A percentile compares a stretch with the other conserved stretches of the same genome.
phyloP scores from a whole-genome alignment of 495 filamentous ascomycete species.

The Cercophora scortea region DNA sequence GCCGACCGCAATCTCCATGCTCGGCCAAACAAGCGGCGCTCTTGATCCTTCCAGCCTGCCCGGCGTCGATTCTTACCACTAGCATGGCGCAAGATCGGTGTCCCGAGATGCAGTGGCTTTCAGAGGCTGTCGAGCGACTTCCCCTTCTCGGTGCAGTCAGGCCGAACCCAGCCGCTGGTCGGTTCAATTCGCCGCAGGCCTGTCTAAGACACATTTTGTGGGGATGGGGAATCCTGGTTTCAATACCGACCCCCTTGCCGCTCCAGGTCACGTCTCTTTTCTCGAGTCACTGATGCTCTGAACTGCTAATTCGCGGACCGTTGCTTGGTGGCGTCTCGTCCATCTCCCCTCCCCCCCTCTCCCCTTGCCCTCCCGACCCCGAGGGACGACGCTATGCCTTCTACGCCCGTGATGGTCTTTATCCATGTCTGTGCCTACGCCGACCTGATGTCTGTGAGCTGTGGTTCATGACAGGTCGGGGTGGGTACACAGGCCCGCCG shows the following conservation, averaged over 20 bases:
- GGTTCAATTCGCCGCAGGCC: neutral
- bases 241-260: neutral
- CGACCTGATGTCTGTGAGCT: too few species aligned
- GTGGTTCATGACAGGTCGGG: too few species aligned
- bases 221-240: neutral
- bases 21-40: neutral
- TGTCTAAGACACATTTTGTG: neutral
- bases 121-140: neutral
- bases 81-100: neutral
- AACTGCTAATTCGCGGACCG: neutral
- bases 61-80: neutral
- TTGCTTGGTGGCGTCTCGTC: neutral
- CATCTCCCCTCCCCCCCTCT: neutral
- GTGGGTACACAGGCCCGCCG: too few species aligned
- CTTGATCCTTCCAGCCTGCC: neutral
- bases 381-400: too few species aligned
- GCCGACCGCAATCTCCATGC: neutral
- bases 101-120: neutral
- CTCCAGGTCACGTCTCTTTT: neutral
- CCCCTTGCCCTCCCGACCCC: neutral
- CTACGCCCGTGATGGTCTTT: neutral
- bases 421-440: neutral
- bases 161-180: neutral
- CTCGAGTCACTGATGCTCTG: neutral
- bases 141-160: neutral